These are phyloP conservation scores for Pleurotus ostreatus DNA, from an alignment of 768 basidiomycete species.

Conservation along the genomic window DNA sequence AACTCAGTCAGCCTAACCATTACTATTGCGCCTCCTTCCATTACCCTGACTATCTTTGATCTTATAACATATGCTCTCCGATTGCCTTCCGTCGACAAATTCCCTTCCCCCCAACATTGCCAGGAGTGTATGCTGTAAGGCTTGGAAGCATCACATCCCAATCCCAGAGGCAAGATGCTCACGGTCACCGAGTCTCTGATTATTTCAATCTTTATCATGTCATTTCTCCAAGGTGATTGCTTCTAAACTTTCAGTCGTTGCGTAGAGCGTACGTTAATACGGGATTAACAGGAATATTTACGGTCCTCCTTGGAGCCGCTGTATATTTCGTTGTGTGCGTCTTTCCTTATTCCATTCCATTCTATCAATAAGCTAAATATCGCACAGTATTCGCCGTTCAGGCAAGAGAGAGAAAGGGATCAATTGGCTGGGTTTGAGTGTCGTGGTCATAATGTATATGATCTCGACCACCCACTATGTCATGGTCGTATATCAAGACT, in stretches of 20 bases:
- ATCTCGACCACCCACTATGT: slow-evolving; percentile 2
- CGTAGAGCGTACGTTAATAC: too few species aligned
- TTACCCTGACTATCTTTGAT: too few species aligned
- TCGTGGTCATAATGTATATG: not conserved
- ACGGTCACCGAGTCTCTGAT: slow-evolving; percentile 3
- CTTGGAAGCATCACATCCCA: too few species aligned
- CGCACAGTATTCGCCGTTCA: not conserved
- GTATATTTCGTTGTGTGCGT: slow-evolving; percentile 4
- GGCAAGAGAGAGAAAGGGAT: not conserved
- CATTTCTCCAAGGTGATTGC: slow-evolving; percentile 2
- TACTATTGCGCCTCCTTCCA: too few species aligned
- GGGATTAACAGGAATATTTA: not conserved
- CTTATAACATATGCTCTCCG: too few species aligned
- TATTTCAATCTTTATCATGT: slow-evolving; percentile 7
- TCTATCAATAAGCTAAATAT: not conserved
- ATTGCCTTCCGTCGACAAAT: too few species aligned
- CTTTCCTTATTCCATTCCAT: not conserved
- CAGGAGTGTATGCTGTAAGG: too few species aligned
- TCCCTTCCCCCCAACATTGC: too few species aligned
- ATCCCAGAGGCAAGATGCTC: not conserved
- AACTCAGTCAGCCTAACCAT: too few species aligned
- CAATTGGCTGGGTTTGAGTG: slow-evolving; percentile 3
- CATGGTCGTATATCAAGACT: slow-evolving; percentile 6
- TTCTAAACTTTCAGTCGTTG: not conserved
- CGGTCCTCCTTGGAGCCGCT: not conserved